Conservation (phyloP, 176 grass and related monocot species). For the Thalia dealbata region DNA sequence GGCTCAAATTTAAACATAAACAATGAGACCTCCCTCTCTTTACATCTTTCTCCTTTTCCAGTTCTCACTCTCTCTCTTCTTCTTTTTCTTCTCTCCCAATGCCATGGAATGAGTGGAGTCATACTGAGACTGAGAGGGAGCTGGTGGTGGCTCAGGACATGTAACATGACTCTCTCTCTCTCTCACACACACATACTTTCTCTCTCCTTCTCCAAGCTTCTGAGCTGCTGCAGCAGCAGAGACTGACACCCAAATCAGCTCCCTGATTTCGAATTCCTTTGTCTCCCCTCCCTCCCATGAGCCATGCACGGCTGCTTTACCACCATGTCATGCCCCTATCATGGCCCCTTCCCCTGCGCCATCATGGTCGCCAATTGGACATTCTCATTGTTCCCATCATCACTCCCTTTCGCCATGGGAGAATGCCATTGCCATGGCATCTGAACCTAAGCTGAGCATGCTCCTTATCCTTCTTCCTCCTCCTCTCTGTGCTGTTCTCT, state of each 20-base stretch:
- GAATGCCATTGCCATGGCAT: background rate
- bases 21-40: background rate
- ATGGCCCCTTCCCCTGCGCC: background rate
- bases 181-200: background rate
- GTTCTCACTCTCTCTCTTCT: background rate
- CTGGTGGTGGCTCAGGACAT: background rate
- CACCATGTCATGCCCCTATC: constrained; percentile 11
- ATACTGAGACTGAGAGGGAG: background rate
- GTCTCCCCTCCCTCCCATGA: background rate
- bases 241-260: constrained; percentile 4
- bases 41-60: background rate
- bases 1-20: background rate
- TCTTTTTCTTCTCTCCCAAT: background rate
- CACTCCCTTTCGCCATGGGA: background rate
- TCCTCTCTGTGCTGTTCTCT: background rate
- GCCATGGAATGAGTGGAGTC: constrained; percentile 5
- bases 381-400: constrained; percentile 7
- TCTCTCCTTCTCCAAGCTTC: background rate
- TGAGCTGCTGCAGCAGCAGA: background rate
- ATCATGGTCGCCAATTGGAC: constrained; percentile 1
- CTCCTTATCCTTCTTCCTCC: background rate
- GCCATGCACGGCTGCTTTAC: constrained; percentile 3
- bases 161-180: background rate
- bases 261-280: background rate
- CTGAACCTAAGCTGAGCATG: background rate